Conservation (phyloP, 306 rosid genomes). For the Casuarina equisetifolia region DNA sequence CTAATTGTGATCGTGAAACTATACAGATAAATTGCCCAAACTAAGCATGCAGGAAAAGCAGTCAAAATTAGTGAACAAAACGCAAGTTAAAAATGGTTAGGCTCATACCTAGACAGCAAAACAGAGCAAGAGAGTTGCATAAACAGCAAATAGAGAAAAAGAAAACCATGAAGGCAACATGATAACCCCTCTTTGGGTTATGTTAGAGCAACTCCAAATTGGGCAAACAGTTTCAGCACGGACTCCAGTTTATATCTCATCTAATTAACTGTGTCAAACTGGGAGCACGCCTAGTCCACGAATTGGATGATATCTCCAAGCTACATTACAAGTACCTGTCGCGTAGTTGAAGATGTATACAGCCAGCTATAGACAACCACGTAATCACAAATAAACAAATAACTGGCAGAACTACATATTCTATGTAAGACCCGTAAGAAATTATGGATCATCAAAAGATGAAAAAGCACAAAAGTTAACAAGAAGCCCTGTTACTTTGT, state of each 20-base stretch:
- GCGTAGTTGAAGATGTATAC: background rate
- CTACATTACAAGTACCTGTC: background rate
- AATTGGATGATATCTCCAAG: background rate
- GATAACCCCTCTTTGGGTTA: background rate
- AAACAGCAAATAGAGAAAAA: background rate
- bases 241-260: conserved; percentile 1
- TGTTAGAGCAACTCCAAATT: background rate
- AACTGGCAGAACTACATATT: too few species aligned
- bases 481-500: background rate
- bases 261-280: background rate
- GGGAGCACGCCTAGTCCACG: conserved; percentile 6
- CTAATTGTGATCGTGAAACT: background rate
- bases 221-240: background rate
- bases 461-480: background rate
- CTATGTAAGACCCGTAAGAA: background rate
- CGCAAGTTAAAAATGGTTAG: background rate
- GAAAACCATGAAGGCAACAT: background rate
- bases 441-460: background rate
- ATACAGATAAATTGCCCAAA: background rate
- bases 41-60: background rate
- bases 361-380: background rate
- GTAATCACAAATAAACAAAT: background rate
- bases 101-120: background rate
- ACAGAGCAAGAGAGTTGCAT: background rate
- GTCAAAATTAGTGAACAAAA: background rate